Evolutionary conservation across 805 yeast genomes (phyloP).

Genomic region (Blastobotrys americana): DNA sequence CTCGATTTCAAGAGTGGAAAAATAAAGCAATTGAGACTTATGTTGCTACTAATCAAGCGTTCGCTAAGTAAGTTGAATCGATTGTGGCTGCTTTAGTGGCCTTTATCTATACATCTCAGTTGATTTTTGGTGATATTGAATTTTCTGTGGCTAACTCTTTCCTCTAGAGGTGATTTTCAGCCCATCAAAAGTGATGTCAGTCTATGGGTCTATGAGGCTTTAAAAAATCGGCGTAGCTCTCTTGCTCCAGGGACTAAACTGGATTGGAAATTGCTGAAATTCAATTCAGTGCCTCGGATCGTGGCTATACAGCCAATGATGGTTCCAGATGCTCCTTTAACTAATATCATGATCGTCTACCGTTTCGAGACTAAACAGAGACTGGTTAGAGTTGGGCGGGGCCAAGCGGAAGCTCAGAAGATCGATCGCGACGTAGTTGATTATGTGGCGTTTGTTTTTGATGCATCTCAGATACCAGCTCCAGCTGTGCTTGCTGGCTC

Average conservation of each 20-base stretch:
- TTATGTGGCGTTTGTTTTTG: conserved; percentile 54
- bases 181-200: conserved; percentile 42
- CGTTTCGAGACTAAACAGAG: conserved; percentile 57
- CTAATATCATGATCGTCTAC: conserved; percentile 54
- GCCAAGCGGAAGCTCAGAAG: conserved; percentile 39
- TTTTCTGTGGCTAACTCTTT: too few species aligned
- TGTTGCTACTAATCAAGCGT: conserved; percentile 72
- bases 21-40: conserved; percentile 73
- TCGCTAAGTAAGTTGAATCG: too few species aligned
- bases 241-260: conserved; percentile 54
- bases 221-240: conserved; percentile 43
- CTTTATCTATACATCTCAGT: too few species aligned
- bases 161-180: conserved; percentile 40
- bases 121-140: too few species aligned
- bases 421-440: conserved; percentile 51
- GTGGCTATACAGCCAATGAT: conserved; percentile 63
- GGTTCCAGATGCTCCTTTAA: conserved; percentile 47
- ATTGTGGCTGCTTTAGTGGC: too few species aligned
- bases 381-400: conserved; percentile 42
- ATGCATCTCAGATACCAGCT: conserved; percentile 46
- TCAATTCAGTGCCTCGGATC: conserved; percentile 65
- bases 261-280: conserved; percentile 71
- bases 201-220: conserved; percentile 57
- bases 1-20: conserved; percentile 71
- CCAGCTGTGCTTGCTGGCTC: conserved; percentile 57